Base-by-base conservation (phyloP, 2,329 filamentous ascomycete genomes). In the Cryphonectria nitschkei region DNA sequence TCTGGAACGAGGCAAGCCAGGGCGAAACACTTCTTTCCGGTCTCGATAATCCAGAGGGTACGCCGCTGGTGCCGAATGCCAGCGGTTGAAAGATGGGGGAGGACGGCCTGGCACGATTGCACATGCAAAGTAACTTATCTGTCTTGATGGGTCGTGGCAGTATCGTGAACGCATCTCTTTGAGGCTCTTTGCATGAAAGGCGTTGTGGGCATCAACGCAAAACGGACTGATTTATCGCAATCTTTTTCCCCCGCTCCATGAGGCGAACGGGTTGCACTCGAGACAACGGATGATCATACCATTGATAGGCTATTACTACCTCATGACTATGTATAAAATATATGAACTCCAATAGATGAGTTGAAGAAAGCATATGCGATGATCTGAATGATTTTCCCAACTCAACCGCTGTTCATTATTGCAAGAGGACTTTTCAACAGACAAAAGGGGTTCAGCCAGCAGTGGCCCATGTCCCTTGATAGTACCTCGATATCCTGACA, bases 1-100 rank as follows among this genome's bases (percentile, higher is more conserved):
- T 77, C 11, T 82, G 80, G 80, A 75, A 76, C 13, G 76, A 80
- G 56, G 78, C 78, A 68, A 78, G 78, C 34, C 78, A 80, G 19
- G 76, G 79, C 71, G 81, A 83, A 71, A 79, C 81, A 1, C 71
- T 81, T 26, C 77, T 74, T 46, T 73, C 78, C 8, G 77, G 76
- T 60, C 46, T 73, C 6, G 71, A 70, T 8, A 74, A 78, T 65
- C 64, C 72, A 16, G 69, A 74, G 4, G 60, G 56, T 32, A 52
- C 60, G 9, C 60, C 68, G 22, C 29, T 54, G 11, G 46, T 41
- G 19, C 41, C 41, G 19, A 58, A 43, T 14, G n/a, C n/a, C 19
- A 37, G 26, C 16, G 56, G 56, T 8, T 71, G 62, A 71, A 19
- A 29, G 16, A 43, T 13, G 11, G 29, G 2, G 43, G 2, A 29